Conservation (phyloP, 257 asterid genomes). For the Solanum neorickii region DNA sequence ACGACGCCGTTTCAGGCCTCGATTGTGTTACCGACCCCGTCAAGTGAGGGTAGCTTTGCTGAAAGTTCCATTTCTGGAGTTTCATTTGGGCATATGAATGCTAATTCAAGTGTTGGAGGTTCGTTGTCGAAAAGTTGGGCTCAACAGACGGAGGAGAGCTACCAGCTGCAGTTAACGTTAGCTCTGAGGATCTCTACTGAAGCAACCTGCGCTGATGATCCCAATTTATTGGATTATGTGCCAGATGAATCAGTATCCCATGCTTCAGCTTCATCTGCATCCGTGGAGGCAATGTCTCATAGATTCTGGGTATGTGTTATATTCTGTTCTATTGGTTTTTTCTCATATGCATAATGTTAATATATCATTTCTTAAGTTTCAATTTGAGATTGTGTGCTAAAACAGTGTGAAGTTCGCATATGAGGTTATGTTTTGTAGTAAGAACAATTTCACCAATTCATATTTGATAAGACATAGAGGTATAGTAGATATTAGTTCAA, state of each 20-base stretch:
- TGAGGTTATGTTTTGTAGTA: not conserved
- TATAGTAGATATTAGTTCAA: not conserved
- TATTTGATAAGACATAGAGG: not conserved
- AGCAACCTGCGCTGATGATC: slow-evolving; percentile 75
- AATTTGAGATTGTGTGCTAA: not conserved
- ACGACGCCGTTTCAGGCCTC: not conserved
- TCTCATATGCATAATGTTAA: not conserved
- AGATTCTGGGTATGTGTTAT: slow-evolving; percentile 62
- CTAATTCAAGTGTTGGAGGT: slow-evolving; percentile 24
- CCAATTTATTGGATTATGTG: slow-evolving; percentile 70
- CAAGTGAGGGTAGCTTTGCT: slow-evolving; percentile 2
- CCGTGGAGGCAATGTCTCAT: slow-evolving; percentile 63
- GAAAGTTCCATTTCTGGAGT: slow-evolving; percentile 73
- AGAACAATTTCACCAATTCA: not conserved
- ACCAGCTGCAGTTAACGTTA: slow-evolving; percentile 75
- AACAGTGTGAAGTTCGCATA: not conserved
- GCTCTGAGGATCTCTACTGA: slow-evolving; percentile 80
- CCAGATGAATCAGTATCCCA: slow-evolving; percentile 36
- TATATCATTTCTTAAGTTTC: not conserved
- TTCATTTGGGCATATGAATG: not conserved
- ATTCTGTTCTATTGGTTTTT: not conserved
- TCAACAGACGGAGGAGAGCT: slow-evolving; percentile 95
- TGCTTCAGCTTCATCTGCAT: slow-evolving; percentile 24
- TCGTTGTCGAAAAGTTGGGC: slow-evolving; percentile 82
- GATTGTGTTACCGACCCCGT: not conserved